phyloP scores from a whole-genome alignment of 305 asterid genomes.

The Withania somnifera region DNA sequence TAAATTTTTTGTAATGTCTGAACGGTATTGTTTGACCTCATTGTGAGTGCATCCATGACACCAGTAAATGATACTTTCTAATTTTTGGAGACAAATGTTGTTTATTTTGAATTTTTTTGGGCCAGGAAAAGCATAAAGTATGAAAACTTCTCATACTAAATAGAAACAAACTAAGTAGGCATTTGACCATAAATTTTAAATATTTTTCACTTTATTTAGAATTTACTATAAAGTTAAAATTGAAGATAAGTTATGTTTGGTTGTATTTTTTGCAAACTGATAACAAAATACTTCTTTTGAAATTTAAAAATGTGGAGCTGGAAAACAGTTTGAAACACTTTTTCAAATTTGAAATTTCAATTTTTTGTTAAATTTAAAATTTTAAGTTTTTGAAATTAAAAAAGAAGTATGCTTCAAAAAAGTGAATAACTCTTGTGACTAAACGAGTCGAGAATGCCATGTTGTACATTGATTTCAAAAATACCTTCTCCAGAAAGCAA shows the following conservation, averaged over 20 bases:
- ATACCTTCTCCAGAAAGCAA: not conserved
- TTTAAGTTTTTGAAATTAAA: no score
- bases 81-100: no score
- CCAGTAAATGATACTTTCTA: no score
- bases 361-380: not conserved
- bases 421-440: not conserved
- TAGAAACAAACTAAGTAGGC: not conserved
- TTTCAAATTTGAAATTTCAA: no score
- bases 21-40: no score
- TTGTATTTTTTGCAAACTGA: not conserved
- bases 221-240: not conserved
- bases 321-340: no score
- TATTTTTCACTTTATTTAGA: not conserved
- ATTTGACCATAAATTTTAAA: not conserved
- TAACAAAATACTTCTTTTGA: no score
- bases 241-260: not conserved
- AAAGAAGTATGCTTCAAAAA: no score
- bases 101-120: no score
- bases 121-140: not conserved
- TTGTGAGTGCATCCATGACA: no score
- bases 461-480: not conserved
- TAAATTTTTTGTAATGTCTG: no score
- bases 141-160: not conserved
- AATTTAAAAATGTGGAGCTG: no score
- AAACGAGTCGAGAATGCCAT: not conserved